Conservation (phyloP, 2,329 filamentous ascomycete species). For the Teratosphaeriaceae sp. region DNA sequence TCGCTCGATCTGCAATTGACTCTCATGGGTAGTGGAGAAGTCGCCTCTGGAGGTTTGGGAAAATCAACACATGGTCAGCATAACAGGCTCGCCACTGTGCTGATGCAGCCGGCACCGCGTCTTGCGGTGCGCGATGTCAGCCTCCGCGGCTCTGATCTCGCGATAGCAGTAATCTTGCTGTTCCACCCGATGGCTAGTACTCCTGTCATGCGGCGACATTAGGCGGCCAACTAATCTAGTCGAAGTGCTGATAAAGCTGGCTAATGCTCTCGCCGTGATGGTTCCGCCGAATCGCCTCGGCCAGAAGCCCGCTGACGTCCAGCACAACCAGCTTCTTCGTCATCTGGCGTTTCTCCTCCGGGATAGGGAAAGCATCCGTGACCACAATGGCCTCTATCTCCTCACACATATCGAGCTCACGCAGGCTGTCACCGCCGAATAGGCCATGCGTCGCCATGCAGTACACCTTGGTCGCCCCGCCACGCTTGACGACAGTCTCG, state of each 20-base stretch:
- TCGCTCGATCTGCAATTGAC: not conserved
- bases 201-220: too few species aligned
- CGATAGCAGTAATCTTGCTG: not conserved
- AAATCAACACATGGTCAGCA: too few species aligned
- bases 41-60: too few species aligned
- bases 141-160: too few species aligned
- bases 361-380: constrained; percentile 94
- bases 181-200: not conserved
- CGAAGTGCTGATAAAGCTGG: constrained; percentile 42
- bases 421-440: constrained; percentile 82
- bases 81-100: not conserved
- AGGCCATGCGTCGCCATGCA: constrained; percentile 96
- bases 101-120: not conserved
- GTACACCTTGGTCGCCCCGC: constrained; percentile 87
- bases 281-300: constrained; percentile 90
- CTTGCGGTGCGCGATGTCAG: too few species aligned
- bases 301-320: constrained; percentile 78
- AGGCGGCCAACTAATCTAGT: constrained; percentile 17
- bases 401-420: constrained; percentile 84
- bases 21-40: too few species aligned
- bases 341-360: constrained; percentile 61
- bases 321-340: constrained; percentile 82
- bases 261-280: constrained; percentile 85
- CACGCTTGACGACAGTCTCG: constrained; percentile 91
- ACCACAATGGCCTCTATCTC: constrained; percentile 93